A percentile compares a stretch with the other conserved stretches of the same genome.
Evolutionary conservation across 495 filamentous ascomycete species (phyloP).

Genomic region (Lichina pygmaea): DNA sequence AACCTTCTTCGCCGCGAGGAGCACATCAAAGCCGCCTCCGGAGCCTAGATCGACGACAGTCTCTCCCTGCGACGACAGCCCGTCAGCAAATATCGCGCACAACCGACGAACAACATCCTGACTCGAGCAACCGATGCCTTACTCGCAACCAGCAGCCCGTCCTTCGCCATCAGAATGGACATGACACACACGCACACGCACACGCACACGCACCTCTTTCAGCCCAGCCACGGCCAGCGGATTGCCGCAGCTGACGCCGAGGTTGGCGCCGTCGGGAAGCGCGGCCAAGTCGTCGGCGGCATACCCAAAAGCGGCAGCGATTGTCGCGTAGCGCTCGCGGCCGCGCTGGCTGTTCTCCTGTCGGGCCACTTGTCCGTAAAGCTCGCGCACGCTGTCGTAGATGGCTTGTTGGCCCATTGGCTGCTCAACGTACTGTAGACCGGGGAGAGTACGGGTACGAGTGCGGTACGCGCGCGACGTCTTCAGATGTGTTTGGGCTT

Average conservation of each 20-base stretch:
- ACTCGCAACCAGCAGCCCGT: neutral
- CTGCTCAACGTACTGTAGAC: no score
- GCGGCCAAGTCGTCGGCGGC: slow-evolving; percentile 21
- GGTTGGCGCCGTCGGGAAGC: slow-evolving; percentile 29
- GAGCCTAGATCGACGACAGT: slow-evolving; percentile 34
- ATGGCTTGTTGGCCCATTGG: no score
- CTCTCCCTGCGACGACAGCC: slow-evolving; percentile 20
- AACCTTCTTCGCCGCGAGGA: slow-evolving; percentile 29
- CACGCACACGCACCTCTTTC: slow-evolving; percentile 13
- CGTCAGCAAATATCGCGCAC: no score
- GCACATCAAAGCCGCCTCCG: slow-evolving; percentile 37
- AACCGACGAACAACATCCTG: no score
- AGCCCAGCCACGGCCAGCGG: slow-evolving; percentile 28
- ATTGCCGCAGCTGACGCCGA: slow-evolving; percentile 43
- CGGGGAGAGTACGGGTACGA: no score
- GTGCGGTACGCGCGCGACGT: no score
- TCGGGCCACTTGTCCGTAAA: no score
- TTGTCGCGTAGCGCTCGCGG: slow-evolving; percentile 11
- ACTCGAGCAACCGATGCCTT: neutral
- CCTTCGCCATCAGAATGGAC: neutral
- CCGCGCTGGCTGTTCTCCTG: no score
- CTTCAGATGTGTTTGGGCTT: no score
- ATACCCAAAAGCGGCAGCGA: slow-evolving; percentile 37
- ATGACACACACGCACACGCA: neutral
- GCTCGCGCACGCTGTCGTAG: no score